phyloP scores from a whole-genome alignment of 371 early-diverging fungal species.

The Neoconidiobolus thromboides region DNA sequence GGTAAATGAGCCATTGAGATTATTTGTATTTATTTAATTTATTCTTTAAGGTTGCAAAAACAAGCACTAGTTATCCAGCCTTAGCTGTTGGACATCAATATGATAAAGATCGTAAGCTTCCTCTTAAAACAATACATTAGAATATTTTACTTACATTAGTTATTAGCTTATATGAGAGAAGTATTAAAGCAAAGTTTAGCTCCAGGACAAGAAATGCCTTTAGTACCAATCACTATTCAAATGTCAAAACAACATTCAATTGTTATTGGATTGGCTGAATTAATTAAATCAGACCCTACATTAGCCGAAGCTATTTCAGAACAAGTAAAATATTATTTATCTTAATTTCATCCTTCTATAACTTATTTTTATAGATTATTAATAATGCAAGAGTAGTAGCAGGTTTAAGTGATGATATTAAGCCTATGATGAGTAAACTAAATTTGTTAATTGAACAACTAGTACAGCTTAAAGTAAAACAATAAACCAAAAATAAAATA shows the following conservation, averaged over 20 bases:
- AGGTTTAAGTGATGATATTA: constrained; percentile 56
- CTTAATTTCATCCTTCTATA: too few species aligned
- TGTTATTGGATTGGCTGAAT: constrained; percentile 38
- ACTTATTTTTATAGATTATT: constrained; percentile 16
- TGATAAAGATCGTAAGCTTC: constrained; percentile 45
- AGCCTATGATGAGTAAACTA: constrained; percentile 50
- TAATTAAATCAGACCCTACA: constrained; percentile 33
- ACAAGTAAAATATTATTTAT: constrained; percentile 11
- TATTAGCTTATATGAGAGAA: background rate
- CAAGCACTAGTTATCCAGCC: constrained; percentile 44
- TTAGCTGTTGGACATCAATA: constrained; percentile 58
- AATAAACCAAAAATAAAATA: too few species aligned
- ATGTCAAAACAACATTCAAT: constrained; percentile 71
- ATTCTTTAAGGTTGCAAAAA: constrained; percentile 16
- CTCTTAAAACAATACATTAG: background rate
- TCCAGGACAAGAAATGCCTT: constrained; percentile 20
- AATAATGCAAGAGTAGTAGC: constrained; percentile 65
- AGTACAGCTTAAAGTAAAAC: background rate
- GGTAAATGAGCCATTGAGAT: background rate
- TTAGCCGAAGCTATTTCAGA: constrained; percentile 42
- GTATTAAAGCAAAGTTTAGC: constrained; percentile 7
- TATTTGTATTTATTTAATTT: background rate
- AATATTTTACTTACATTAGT: background rate
- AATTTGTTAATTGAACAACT: constrained; percentile 35
- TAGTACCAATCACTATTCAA: constrained; percentile 44